A percentile compares a stretch with the other conserved stretches of the same genome.
Conservation (phyloP, 257 asterid species). For the Gynochthodes officinalis region DNA sequence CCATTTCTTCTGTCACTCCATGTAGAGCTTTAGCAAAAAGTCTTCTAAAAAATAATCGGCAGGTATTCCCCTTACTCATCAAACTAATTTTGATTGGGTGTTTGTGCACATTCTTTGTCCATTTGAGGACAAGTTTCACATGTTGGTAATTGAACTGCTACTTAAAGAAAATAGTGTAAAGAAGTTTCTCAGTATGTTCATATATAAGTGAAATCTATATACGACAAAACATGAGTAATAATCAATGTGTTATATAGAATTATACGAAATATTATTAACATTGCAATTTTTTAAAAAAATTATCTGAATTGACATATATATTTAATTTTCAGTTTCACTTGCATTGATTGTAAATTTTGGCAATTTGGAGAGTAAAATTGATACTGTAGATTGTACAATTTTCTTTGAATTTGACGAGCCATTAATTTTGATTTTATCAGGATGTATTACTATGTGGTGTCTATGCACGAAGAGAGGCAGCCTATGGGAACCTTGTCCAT, state of each 20-base stretch:
- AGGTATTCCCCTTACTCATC: slow-evolving; percentile 43
- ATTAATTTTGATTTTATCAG: slow-evolving; percentile 37
- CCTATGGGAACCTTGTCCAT: slow-evolving; percentile 72
- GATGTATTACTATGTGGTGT: slow-evolving; percentile 94
- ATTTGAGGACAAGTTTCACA: neutral
- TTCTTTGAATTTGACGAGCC: neutral
- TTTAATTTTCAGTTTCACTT: neutral
- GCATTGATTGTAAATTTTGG: neutral
- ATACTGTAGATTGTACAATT: neutral
- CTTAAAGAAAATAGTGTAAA: neutral
- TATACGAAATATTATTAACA: neutral
- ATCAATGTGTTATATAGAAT: neutral
- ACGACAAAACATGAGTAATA: neutral
- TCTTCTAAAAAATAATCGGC: slow-evolving; percentile 79
- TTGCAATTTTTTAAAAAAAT: neutral
- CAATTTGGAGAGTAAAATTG: neutral
- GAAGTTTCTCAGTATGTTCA: neutral
- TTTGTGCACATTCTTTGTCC: neutral
- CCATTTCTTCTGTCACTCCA: slow-evolving; percentile 60
- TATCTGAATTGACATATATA: neutral
- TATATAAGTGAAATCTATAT: neutral
- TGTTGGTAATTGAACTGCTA: neutral
- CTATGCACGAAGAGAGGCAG: slow-evolving; percentile 91
- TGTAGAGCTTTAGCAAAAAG: slow-evolving; percentile 86
- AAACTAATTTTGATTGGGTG: neutral